Conservation (phyloP, 345 rosid species). For the Geranium rotundifolium region DNA sequence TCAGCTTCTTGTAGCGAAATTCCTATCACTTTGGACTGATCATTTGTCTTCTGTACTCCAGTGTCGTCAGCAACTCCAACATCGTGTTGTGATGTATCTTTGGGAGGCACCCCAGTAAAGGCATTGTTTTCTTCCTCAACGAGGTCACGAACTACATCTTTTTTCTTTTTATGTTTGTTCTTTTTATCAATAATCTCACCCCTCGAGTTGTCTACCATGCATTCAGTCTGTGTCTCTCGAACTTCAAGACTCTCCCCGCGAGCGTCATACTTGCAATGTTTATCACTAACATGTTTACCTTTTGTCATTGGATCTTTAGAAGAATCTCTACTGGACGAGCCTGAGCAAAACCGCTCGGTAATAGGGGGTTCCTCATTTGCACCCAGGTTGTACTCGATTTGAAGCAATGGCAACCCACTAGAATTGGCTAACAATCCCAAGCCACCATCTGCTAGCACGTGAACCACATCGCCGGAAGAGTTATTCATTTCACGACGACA, state of each 20-base stretch:
- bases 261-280: not conserved
- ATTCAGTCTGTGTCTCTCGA: constrained; percentile 2
- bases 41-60: too few species aligned
- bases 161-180: constrained; percentile 11
- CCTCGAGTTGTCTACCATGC: constrained; percentile 5
- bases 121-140: constrained; percentile 12
- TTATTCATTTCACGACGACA: constrained; percentile 1
- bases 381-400: constrained; percentile 7
- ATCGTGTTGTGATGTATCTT: constrained; percentile 5
- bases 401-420: constrained; percentile 7
- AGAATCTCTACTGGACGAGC: constrained; percentile 4
- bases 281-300: not conserved
- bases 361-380: constrained; percentile 8
- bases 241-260: constrained; percentile 4
- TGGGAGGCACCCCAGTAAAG: constrained; percentile 2
- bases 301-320: not conserved
- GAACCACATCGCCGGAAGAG: constrained; percentile 10
- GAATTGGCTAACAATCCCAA: not conserved
- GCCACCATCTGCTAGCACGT: not conserved
- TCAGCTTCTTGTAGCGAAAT: constrained; percentile 5
- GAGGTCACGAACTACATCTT: constrained; percentile 8
- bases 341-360: constrained; percentile 6
- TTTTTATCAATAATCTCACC: not conserved
- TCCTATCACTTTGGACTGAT: too few species aligned
- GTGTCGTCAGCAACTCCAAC: not conserved